A percentile compares a stretch with the other conserved stretches of the same genome.
phyloP scores from a whole-genome alignment of 768 basidiomycete genomes.

The Leccinum barrowsii region DNA sequence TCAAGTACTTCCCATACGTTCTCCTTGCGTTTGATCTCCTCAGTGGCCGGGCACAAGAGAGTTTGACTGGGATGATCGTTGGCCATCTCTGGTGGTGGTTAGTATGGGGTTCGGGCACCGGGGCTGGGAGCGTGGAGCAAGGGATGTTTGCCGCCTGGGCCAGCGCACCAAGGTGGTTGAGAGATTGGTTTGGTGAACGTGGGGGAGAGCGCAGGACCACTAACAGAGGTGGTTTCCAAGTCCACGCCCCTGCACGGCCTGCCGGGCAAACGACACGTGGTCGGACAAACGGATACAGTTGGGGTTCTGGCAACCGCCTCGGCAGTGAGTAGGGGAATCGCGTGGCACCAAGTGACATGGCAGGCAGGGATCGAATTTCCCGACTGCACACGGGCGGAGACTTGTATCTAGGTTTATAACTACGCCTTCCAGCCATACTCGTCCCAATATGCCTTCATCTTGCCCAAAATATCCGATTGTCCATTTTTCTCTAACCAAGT shows the following conservation, averaged over 20 bases:
- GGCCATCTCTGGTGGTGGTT: constrained; percentile 84
- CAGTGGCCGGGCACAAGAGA: constrained; percentile 55
- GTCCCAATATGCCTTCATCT: constrained; percentile 67
- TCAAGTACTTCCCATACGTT: constrained; percentile 70
- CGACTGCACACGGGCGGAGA: background rate
- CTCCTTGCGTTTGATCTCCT: constrained; percentile 73
- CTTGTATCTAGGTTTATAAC: constrained; percentile 1
- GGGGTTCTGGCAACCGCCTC: constrained; percentile 55
- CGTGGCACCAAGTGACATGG: background rate
- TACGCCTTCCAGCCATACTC: constrained; percentile 29
- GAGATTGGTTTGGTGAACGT: constrained; percentile 42
- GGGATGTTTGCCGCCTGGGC: constrained; percentile 40
- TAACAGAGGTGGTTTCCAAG: constrained; percentile 51
- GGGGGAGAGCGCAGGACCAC: constrained; percentile 33
- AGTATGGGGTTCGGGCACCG: constrained; percentile 48
- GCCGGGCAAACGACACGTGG: constrained; percentile 17
- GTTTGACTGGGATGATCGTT: constrained; percentile 66
- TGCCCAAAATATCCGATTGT: constrained; percentile 55
- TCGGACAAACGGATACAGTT: constrained; percentile 37
- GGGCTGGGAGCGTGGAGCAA: constrained; percentile 35
- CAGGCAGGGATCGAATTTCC: no score
- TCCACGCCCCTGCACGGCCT: constrained; percentile 48
- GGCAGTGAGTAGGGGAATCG: constrained; percentile 30
- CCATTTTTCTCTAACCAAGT: constrained; percentile 74
- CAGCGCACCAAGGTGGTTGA: constrained; percentile 61